A percentile compares a stretch with the other conserved stretches of the same genome.
Conservation (phyloP, 2,329 filamentous ascomycete species). For the Aspergillus sp. region DNA sequence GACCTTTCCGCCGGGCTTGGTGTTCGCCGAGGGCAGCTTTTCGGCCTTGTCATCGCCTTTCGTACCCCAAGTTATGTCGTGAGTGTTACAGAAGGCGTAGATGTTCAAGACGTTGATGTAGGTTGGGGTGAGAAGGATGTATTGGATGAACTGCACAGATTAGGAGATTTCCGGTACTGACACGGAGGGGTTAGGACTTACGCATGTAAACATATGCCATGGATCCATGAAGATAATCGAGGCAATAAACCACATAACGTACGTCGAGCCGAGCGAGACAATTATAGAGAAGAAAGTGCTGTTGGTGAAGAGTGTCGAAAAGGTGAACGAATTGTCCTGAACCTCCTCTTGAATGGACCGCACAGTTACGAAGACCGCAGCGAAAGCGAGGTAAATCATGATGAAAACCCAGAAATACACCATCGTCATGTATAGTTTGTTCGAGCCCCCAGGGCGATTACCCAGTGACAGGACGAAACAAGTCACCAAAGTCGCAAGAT, state of each 20-base stretch:
- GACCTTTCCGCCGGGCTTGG: constrained; percentile 93
- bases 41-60: constrained; percentile 97
- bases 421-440: constrained; percentile 92
- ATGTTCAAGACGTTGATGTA: constrained; percentile 99
- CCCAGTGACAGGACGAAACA: constrained; percentile 95
- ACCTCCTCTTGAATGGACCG: constrained; percentile 76
- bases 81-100: constrained; percentile 97
- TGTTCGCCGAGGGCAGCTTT: constrained; percentile 81
- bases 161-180: not conserved
- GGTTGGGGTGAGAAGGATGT: constrained; percentile 89
- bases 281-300: constrained; percentile 90
- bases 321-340: constrained; percentile 61
- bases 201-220: constrained; percentile 96
- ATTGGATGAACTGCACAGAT: constrained; percentile 72
- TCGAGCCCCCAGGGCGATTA: constrained; percentile 91
- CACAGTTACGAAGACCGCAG: constrained; percentile 90
- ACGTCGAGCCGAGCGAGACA: constrained; percentile 87
- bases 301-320: constrained; percentile 78
- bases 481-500: constrained; percentile 85
- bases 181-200: constrained; percentile 29
- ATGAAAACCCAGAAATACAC: constrained; percentile 97
- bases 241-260: constrained; percentile 86
- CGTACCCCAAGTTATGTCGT: constrained; percentile 97
- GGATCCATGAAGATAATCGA: constrained; percentile 96
- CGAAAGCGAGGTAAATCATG: constrained; percentile 94